Evolutionary conservation across 441 rosid species (phyloP).

Genomic region (Aleurites moluccanus): DNA sequence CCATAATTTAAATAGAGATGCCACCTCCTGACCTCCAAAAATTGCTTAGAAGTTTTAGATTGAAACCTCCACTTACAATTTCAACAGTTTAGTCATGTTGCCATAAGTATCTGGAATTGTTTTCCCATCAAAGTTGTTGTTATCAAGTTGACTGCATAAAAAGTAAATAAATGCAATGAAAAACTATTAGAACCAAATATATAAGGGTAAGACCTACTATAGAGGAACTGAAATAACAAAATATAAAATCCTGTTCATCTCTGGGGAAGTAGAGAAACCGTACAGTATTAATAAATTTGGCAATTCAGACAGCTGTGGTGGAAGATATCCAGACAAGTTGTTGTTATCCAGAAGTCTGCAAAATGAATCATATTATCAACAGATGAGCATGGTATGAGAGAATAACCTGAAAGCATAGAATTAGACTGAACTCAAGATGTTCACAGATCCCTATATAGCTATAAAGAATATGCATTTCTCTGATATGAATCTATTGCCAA

Average conservation of each 20-base stretch:
- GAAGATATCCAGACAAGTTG: constrained; percentile 82
- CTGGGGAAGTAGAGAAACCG: constrained; percentile 30
- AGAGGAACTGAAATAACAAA: background rate
- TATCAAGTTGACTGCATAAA: constrained; percentile 82
- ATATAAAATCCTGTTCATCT: constrained; percentile 10
- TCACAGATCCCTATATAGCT: background rate
- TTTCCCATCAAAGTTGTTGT: constrained; percentile 78
- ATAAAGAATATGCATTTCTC: background rate
- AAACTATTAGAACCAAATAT: background rate
- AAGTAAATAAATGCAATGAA: background rate
- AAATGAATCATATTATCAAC: constrained; percentile 21
- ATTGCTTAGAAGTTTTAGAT: constrained; percentile 21
- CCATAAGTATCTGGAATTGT: constrained; percentile 70
- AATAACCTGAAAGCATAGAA: background rate
- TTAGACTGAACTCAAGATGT: constrained; percentile 14
- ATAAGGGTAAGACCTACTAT: background rate
- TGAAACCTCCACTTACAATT: constrained; percentile 67
- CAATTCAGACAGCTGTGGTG: constrained; percentile 69
- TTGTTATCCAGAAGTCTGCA: constrained; percentile 95
- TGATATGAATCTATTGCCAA: constrained; percentile 25
- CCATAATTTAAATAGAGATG: background rate
- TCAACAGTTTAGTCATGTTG: constrained; percentile 74
- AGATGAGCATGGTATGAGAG: constrained; percentile 6
- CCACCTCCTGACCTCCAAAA: constrained; percentile 8
- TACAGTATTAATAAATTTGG: constrained; percentile 83